These are phyloP conservation scores for Lactarius psammicola DNA, from an alignment of 768 basidiomycete species.

Conservation along the genomic window DNA sequence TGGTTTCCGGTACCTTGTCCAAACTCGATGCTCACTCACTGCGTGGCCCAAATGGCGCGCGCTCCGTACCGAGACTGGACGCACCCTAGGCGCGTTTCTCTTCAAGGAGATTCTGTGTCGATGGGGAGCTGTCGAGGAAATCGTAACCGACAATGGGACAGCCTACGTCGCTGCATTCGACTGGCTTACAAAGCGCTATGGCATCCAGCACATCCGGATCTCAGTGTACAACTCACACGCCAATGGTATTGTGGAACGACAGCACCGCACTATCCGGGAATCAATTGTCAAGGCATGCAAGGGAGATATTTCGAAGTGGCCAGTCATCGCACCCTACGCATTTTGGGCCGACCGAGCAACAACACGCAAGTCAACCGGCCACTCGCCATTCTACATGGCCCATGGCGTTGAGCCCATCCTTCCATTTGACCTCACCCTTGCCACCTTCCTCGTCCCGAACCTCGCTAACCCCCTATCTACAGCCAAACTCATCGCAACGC, in stretches of 20 bases:
- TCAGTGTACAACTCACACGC: constrained; percentile 44
- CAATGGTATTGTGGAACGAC: constrained; percentile 40
- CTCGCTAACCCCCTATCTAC: constrained; percentile 6
- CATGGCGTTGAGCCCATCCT: constrained; percentile 29
- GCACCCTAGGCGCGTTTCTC: too few relatives aligned
- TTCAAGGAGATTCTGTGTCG: too few relatives aligned
- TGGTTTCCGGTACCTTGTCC: constrained; percentile 39
- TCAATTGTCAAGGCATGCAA: constrained; percentile 38
- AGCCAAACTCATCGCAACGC: constrained; percentile 20
- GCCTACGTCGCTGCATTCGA: too few relatives aligned
- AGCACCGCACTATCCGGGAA: constrained; percentile 36
- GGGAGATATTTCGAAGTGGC: constrained; percentile 39
- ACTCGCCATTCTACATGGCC: constrained; percentile 34
- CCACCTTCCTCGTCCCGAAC: not conserved
- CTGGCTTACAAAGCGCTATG: constrained; percentile 25
- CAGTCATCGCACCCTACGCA: constrained; percentile 28
- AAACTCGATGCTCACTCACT: constrained; percentile 38
- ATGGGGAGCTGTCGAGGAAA: too few relatives aligned
- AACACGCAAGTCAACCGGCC: constrained; percentile 33
- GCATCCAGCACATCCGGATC: constrained; percentile 42
- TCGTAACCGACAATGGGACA: too few relatives aligned
- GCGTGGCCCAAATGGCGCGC: constrained; percentile 23
- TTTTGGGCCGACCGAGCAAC: constrained; percentile 44
- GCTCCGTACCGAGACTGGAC: constrained; percentile 32
- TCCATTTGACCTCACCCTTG: constrained; percentile 29